Evolutionary conservation across 805 yeast genomes (phyloP).

Genomic region (Candida saitoana): DNA sequence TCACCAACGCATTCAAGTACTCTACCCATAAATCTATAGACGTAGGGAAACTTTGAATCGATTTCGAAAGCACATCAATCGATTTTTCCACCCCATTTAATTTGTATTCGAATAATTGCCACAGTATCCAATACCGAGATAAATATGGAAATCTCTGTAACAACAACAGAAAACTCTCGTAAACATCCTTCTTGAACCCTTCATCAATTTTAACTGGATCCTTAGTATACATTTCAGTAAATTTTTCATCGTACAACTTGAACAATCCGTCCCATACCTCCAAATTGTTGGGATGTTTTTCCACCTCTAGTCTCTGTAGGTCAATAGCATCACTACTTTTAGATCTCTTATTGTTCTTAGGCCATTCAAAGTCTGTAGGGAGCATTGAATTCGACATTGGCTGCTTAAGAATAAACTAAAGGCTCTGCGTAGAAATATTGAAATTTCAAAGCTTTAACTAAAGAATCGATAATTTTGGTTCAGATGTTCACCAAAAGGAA

Average conservation of each 20-base stretch:
- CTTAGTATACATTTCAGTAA: constrained; percentile 12
- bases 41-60: constrained; percentile 49
- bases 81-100: constrained; percentile 52
- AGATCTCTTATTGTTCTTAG: not conserved
- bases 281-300: constrained; percentile 27
- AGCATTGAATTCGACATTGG: not conserved
- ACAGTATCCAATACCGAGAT: constrained; percentile 62
- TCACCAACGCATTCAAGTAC: constrained; percentile 50
- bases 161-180: constrained; percentile 24
- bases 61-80: constrained; percentile 38
- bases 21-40: constrained; percentile 70
- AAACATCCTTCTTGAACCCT: constrained; percentile 17
- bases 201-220: constrained; percentile 9
- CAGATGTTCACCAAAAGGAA: not conserved
- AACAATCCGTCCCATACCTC: constrained; percentile 39
- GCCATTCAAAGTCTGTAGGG: not conserved
- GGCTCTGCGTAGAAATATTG: too few species aligned
- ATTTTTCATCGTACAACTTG: constrained; percentile 19
- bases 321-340: constrained; percentile 1
- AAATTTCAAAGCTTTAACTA: too few species aligned
- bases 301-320: constrained; percentile 5
- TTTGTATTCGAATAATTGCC: constrained; percentile 52
- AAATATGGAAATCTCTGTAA: constrained; percentile 56
- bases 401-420: not conserved
- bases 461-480: not conserved